Conservation (phyloP, 163 green algal genomes). For the Chlamydomonas reinhardtii region DNA sequence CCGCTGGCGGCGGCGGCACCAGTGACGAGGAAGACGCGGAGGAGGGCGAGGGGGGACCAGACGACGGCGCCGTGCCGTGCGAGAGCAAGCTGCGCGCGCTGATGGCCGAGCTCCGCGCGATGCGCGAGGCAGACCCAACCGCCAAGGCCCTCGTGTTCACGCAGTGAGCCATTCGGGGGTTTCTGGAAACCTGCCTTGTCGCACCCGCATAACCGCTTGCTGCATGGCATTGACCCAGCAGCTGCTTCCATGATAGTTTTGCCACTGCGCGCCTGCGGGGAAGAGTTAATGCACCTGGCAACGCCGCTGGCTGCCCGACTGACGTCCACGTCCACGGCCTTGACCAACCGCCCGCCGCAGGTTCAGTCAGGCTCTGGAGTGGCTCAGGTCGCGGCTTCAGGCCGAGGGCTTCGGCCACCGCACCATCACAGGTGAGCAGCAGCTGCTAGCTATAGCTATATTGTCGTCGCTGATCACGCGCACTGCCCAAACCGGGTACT, state of each 20-base stretch:
- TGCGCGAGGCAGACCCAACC: conserved; percentile 69
- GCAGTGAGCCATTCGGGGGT: too few relatives aligned
- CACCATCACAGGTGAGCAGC: conserved; percentile 62
- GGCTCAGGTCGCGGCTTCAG: conserved; percentile 70
- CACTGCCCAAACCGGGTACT: too few relatives aligned
- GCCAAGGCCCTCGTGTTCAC: conserved; percentile 87
- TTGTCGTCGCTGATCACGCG: too few relatives aligned
- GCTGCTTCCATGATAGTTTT: too few relatives aligned
- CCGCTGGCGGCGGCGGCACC: conserved; percentile 5
- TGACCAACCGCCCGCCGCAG: not conserved
- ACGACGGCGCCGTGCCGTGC: not conserved
- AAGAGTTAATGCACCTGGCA: too few relatives aligned
- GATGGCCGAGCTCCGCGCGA: conserved; percentile 71
- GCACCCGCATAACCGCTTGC: too few relatives aligned
- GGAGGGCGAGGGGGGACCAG: not conserved
- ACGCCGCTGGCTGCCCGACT: too few relatives aligned
- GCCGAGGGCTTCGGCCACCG: conserved; percentile 74
- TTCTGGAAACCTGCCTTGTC: too few relatives aligned
- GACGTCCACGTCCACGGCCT: too few relatives aligned
- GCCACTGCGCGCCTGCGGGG: too few relatives aligned
- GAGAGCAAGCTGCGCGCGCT: conserved; percentile 73
- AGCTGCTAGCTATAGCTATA: too few relatives aligned
- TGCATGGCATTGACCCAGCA: too few relatives aligned
- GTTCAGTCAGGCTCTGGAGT: conserved; percentile 65
- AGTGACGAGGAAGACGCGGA: not conserved